phyloP scores from a whole-genome alignment of 106 monocot genomes.

The Dactylorhiza incarnata region DNA sequence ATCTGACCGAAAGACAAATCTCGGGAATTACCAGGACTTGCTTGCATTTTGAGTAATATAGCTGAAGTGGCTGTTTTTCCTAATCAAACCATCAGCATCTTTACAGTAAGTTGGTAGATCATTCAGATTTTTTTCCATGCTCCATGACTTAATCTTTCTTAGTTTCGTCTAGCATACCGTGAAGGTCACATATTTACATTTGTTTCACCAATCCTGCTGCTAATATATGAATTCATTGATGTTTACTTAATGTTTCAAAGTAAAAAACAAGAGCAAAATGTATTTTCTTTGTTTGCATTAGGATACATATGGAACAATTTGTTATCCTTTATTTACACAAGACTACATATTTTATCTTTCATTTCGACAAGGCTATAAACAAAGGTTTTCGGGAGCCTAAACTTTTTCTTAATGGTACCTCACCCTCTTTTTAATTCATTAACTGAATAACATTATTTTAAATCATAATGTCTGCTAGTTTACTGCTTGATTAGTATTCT shows the following conservation, averaged over 20 bases:
- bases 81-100: conserved; percentile 26
- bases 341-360: too few species aligned
- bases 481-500: not conserved
- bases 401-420: not conserved
- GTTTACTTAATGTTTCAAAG: not conserved
- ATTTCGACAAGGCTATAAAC: not conserved
- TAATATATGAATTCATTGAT: not conserved
- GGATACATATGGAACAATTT: not conserved
- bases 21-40: conserved; percentile 67
- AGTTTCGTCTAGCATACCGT: not conserved
- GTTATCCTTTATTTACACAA: not conserved
- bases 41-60: conserved; percentile 81
- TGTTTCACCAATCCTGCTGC: not conserved
- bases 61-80: conserved; percentile 59
- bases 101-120: conserved; percentile 40
- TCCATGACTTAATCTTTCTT: not conserved
- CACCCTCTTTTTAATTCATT: not conserved
- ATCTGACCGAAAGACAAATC: not conserved
- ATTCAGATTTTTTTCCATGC: not conserved
- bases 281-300: not conserved
- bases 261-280: too few species aligned
- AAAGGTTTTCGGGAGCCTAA: too few species aligned
- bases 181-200: not conserved
- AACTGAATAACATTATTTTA: not conserved
- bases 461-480: not conserved